Conservation (phyloP, 2,329 filamentous ascomycete species). For the Fusarium sp. region DNA sequence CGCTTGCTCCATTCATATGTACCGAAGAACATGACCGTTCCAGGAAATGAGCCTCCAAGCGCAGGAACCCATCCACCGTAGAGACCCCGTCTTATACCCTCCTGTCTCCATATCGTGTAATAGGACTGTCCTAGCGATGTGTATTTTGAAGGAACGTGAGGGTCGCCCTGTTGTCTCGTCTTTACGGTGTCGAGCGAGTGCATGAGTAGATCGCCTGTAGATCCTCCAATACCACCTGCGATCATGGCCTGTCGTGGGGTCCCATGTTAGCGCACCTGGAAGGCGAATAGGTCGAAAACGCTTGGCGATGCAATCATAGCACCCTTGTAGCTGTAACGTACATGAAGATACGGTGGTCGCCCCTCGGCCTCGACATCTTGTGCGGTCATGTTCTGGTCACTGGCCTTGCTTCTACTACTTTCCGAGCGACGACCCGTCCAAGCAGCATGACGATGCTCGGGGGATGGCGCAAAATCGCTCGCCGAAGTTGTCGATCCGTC, state of each 20-base stretch:
- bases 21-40: conserved; percentile 95
- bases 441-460: conserved; percentile 51
- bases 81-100: conserved; percentile 85
- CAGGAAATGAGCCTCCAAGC: conserved; percentile 90
- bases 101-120: conserved; percentile 91
- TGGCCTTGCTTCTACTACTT: conserved; percentile 43
- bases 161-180: conserved; percentile 96
- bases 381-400: conserved; percentile 51
- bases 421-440: conserved; percentile 44
- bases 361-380: conserved; percentile 56
- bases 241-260: conserved; percentile 80
- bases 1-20: conserved; percentile 97
- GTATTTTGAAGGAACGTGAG: conserved; percentile 92
- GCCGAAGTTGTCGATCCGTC: conserved; percentile 33
- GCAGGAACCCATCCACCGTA: conserved; percentile 96
- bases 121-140: conserved; percentile 91
- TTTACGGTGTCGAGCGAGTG: conserved; percentile 99
- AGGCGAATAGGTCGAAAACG: conserved; percentile 3
- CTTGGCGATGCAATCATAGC: neutral
- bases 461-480: conserved; percentile 40
- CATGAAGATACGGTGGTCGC: conserved; percentile 59
- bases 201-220: conserved; percentile 97
- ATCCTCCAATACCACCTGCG: conserved; percentile 91
- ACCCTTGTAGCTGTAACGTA: conserved; percentile 44
- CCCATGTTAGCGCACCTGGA: conserved; percentile 35